Base-by-base conservation (phyloP, 2,329 filamentous ascomycete species). In the Coniosporium tulheliwenetii region DNA sequence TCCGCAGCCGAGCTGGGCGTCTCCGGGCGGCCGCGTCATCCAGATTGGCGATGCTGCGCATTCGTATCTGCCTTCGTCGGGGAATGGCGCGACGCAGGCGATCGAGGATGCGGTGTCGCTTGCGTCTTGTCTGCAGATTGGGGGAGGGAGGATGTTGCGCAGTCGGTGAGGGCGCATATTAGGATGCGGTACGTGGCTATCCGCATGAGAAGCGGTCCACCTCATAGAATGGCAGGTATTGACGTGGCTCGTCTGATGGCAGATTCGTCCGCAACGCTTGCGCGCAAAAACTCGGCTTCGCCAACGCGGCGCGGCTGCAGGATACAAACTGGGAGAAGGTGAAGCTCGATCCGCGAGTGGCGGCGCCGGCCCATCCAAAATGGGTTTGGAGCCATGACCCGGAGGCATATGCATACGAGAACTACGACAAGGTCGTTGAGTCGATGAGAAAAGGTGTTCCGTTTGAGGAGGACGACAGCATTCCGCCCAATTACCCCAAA, bases 321-420 rank as follows among this genome's bases (percentile, higher is more conserved):
- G 60, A 65, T 42, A 67, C 64, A 9, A 61, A 68, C 48, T 67
- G 64, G 65, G 57, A 61, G 42, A 66, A 66, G 44, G 63, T 67
- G 43, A 62, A 65, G 49, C 51, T 64, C 2, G 60, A 66, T 45
- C 63, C 63, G 1, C 57, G 61, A 33, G 54, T 58, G 7, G 63
- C 62, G 10, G 59, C 61, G 13, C 62, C 63, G 31, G 63, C 65
- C 47, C 57, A 62, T 2, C 64, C 64, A 3, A 62, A 61, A 44
- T 67, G 64, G 65, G 60, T 68, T 3, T 66, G 59, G 57, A 52
- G 48, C 30, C 63, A 66, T 45, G 63, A 67, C 43, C 63, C 63
- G 1, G 64, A 67, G 46, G 52, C 54, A 2, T 65, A 67, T 43
- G 62, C 60, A 3, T 63, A 63, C 37, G 57, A 64, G 41, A 61